Conservation (phyloP, 2,329 filamentous ascomycete species). For the Neoarthrinium moseri region DNA sequence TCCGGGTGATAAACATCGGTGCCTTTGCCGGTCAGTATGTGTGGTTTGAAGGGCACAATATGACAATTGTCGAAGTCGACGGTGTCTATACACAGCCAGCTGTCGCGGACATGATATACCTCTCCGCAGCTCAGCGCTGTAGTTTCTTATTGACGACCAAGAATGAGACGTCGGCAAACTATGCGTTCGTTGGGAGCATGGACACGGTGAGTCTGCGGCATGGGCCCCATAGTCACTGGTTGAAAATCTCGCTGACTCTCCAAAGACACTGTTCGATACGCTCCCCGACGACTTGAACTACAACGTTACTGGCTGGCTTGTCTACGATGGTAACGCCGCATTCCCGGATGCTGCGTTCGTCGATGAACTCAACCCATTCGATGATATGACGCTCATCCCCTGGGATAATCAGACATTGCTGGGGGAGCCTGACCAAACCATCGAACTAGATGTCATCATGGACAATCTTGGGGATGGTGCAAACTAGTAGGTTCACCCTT, state of each 20-base stretch:
- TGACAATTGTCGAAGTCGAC: constrained; percentile 72
- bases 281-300: constrained; percentile 68
- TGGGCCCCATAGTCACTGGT: too few species aligned
- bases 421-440: constrained; percentile 58
- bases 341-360: constrained; percentile 53
- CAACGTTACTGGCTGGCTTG: constrained; percentile 65
- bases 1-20: constrained; percentile 71
- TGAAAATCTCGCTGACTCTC: constrained; percentile 16
- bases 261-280: constrained; percentile 63
- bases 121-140: constrained; percentile 66
- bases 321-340: constrained; percentile 48
- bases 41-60: constrained; percentile 66
- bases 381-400: constrained; percentile 72
- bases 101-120: constrained; percentile 62
- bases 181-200: constrained; percentile 68
- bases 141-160: constrained; percentile 63
- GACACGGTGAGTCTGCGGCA: constrained; percentile 61
- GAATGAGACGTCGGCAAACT: constrained; percentile 61
- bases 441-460: constrained; percentile 66
- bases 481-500: constrained; percentile 53
- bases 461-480: constrained; percentile 66
- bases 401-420: constrained; percentile 63
- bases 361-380: constrained; percentile 64
- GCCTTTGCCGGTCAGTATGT: constrained; percentile 68
- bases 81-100: constrained; percentile 65